Conservation (phyloP, 192 early-diverging fungal genomes). For the Backusella sp. region DNA sequence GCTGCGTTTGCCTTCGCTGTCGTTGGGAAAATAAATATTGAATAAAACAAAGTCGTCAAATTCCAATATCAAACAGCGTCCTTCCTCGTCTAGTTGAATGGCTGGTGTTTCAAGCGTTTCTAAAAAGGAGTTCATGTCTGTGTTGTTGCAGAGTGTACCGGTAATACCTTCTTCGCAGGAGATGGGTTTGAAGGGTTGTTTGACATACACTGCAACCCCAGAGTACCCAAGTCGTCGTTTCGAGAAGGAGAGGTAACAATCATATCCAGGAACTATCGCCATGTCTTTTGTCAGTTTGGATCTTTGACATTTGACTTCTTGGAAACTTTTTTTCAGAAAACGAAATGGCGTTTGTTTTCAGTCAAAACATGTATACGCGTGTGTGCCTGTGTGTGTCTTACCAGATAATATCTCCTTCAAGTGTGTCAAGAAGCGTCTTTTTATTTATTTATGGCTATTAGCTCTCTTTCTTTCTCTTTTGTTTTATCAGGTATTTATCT, state of each 20-base stretch:
- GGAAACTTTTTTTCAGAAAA: constrained; percentile 52
- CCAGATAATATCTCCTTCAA: constrained; percentile 22
- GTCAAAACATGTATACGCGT: neutral
- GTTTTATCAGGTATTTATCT: neutral
- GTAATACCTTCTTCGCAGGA: constrained; percentile 72
- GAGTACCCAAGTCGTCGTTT: constrained; percentile 63
- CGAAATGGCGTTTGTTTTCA: neutral
- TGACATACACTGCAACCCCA: constrained; percentile 67
- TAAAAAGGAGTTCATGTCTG: constrained; percentile 17
- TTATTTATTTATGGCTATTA: neutral
- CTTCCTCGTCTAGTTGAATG: constrained; percentile 65
- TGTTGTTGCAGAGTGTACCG: constrained; percentile 21
- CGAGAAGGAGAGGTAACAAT: constrained; percentile 71
- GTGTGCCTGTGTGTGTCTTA: constrained; percentile 15
- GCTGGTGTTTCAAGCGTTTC: constrained; percentile 16
- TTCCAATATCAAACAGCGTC: constrained; percentile 68
- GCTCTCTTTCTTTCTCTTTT: neutral
- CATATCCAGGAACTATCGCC: constrained; percentile 64
- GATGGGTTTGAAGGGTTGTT: constrained; percentile 46
- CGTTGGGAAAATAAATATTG: constrained; percentile 71
- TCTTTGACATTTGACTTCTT: constrained; percentile 73
- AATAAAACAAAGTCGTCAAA: constrained; percentile 74
- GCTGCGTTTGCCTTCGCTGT: constrained; percentile 44
- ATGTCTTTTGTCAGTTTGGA: constrained; percentile 55
- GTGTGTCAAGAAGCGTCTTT: constrained; percentile 21